Conservation (phyloP, 2,329 filamentous ascomycete species). For the Blastomyces emzantsi region DNA sequence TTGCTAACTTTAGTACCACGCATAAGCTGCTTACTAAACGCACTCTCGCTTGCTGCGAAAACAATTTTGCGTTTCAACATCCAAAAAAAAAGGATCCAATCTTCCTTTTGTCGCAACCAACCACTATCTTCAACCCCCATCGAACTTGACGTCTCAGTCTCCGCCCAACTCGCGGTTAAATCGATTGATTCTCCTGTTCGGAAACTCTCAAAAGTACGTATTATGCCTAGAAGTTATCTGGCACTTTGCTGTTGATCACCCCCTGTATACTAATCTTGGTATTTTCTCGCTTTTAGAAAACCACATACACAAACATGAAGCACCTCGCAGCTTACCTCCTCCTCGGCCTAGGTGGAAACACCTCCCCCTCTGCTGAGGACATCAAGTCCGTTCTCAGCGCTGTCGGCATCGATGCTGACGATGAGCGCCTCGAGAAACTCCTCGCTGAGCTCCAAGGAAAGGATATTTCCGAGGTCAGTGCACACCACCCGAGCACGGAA, state of each 20-base stretch:
- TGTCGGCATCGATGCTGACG: conserved; percentile 90
- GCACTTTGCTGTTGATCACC: not conserved
- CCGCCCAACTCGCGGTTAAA: conserved; percentile 98
- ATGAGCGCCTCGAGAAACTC: conserved; percentile 76
- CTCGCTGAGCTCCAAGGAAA: conserved; percentile 62
- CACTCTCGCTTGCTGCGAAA: conserved; percentile 8
- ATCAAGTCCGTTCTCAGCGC: conserved; percentile 83
- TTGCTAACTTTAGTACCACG: not conserved
- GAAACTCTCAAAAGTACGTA: conserved; percentile 16
- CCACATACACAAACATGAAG: conserved; percentile 86
- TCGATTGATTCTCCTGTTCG: conserved; percentile 74
- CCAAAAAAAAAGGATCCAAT: not conserved
- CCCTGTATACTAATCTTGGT: conserved; percentile 7
- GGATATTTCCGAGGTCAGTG: conserved; percentile 77
- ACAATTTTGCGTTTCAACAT: not conserved
- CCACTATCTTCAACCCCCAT: conserved; percentile 16
- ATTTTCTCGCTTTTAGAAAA: conserved; percentile 17
- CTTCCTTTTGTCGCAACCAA: not conserved
- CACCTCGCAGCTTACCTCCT: conserved; percentile 99
- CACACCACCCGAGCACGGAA: conserved; percentile 9
- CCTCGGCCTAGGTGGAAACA: conserved; percentile 87
- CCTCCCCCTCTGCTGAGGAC: conserved; percentile 73
- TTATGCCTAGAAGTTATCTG: not conserved
- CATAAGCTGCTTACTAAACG: conserved; percentile 1
- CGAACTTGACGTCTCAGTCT: conserved; percentile 98